Evolutionary conservation across 257 asterid genomes (phyloP), one percentile per base, ranked within the genome.

Genomic region (Lithospermum erythrorhizon): DNA sequence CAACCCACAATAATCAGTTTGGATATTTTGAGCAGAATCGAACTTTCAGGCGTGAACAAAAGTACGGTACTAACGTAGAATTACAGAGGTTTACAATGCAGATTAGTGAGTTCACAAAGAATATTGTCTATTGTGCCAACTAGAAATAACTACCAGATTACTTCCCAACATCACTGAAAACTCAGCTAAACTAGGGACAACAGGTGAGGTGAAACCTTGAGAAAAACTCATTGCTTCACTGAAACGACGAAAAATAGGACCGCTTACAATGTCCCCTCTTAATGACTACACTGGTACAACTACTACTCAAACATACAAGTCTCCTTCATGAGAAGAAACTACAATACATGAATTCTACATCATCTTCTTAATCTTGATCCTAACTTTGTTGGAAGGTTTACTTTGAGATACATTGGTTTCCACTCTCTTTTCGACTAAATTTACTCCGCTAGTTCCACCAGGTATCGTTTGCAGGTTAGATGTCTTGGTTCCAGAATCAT

Each of bases 361-460:
- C 72, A 82, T 77, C 68, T 76, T 83, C 79, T 82, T 91, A 55
- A 91, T 78, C 81, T 79, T 86, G 70, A 91, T 91, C 70, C 83
- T 88, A 37, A 91, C 73, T 71, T 86, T 91, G 65, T 78, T 83
- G 16, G 93, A 76, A 6, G 87, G 37, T 30, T 68, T 66, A 63
- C 15, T 47, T n/a, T 58, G 76, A 18, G 76, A 69, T 10, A 83
- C 74, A 66, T 57, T 77, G 57, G 78, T 63, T 61, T 72, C 89
- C 6, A 61, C 74, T 69, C 68, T 74, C 66, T 67, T 73, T n/a
- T 68, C 66, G 6, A 18, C 79, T 45, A 57, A 68, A 76, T 69
- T 75, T 17, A 68, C 83, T 61, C 68, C 68, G 53, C 64, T 65
- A 16, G 78, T 49, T 18, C 75, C 89, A n/a, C 64, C 74, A 18